Base-by-base conservation (phyloP, 805 yeast species). In the Candida parachauliodes region DNA sequence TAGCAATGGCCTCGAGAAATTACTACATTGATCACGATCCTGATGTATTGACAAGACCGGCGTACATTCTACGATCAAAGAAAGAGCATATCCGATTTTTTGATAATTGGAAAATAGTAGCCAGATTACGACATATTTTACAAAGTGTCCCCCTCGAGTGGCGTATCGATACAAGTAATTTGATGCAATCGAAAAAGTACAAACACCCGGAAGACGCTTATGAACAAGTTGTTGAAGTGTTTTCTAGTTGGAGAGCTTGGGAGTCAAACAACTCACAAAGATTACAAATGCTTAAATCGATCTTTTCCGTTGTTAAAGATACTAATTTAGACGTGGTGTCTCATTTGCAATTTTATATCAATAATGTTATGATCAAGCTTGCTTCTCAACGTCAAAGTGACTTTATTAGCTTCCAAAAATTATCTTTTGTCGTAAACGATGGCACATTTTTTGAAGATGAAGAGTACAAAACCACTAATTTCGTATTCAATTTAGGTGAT, bases 161-260 rank as follows among this genome's bases (percentile, higher is more conserved):
- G 84, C 45, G 52, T 2, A 44, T 40, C 0, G 52, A 54, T 1
- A 56, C 62, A 4, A 65, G 69, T 27, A 32, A 49, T 1, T 37
- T 47, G 16, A 55, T 75, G 33, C 50, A 54, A 1, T 5, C 23
- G 8, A 32, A 38, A 18, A 14, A 21, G 6, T 32, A 6, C 26
- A 17, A 15, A 12, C 67, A 76, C 0, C 81, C 87, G 0, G 45
- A 42, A 0, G 62, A 70, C 43, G 88, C 88, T 0, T 66, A 69
- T 41, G 62, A 65, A 7, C 70, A 70, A 11, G 84, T 86, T 2
- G 56, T 77, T 17, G 61, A 69, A 3, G 68, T 79, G 1, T 88
- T 88, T 49, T 67, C 80, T 0, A 66, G 72, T 10, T 93, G 98
- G 97, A 76, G 97, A 66, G 78, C 79, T 42, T 89, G 98, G 97